These are phyloP conservation scores for Durusdinium trenchii DNA, from an alignment of 73 alveolate genomes.

Conservation along the genomic window DNA sequence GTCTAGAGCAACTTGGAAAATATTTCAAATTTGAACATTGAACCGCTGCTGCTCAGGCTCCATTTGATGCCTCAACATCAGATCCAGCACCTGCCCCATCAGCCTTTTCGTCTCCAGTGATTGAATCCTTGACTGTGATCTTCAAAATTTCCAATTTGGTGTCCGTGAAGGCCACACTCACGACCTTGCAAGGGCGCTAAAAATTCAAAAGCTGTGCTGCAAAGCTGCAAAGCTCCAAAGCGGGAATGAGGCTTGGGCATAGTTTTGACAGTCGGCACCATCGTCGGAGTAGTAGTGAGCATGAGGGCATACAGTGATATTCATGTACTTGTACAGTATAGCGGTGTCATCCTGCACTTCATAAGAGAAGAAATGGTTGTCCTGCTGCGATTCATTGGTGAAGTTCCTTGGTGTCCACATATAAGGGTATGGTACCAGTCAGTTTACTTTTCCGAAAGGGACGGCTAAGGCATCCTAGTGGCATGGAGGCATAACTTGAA, in stretches of 20 bases:
- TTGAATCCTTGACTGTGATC: conserved; percentile 25
- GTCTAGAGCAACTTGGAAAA: no score
- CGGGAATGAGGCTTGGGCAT: conserved; percentile 2
- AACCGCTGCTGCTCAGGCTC: no score
- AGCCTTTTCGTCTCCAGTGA: background rate
- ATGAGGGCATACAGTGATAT: conserved; percentile 57
- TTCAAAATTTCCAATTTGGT: conserved; percentile 41
- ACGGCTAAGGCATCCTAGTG: no score
- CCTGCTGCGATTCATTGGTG: background rate
- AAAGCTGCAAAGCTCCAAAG: background rate
- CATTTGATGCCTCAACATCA: conserved; percentile 29
- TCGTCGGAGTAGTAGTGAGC: conserved; percentile 13
- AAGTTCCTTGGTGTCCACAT: conserved; percentile 25
- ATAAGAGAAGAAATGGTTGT: background rate
- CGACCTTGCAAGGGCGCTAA: background rate
- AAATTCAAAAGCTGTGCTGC: background rate
- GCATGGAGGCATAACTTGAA: no score
- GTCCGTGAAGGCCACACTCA: conserved; percentile 80
- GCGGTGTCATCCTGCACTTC: conserved; percentile 41
- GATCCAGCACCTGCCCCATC: conserved; percentile 81
- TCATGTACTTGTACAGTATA: conserved; percentile 11
- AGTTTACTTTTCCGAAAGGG: no score
- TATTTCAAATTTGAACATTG: no score
- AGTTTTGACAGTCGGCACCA: conserved; percentile 14
- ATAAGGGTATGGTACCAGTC: no score